Conservation (phyloP, 1,284 basidiomycete genomes). For the Athelia sp. region DNA sequence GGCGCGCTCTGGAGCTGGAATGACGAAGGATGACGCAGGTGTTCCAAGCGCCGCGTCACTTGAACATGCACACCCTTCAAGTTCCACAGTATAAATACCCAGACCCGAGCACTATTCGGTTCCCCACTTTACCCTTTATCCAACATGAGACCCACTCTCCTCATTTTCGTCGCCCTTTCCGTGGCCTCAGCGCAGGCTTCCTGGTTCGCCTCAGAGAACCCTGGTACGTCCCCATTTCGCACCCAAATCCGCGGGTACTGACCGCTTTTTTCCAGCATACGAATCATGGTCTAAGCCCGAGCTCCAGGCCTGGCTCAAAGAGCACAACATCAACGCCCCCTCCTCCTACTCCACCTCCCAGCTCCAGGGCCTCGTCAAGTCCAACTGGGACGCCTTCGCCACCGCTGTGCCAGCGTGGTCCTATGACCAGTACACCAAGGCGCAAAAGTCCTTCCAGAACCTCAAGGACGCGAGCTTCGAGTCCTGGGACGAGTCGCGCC, state of each 20-base stretch:
- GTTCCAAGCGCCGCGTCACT: no score
- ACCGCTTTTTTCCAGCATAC: constrained; percentile 41
- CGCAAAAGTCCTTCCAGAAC: constrained; percentile 64
- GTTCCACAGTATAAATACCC: no score
- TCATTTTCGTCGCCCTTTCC: constrained; percentile 32
- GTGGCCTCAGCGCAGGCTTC: constrained; percentile 40
- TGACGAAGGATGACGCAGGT: no score
- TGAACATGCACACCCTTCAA: no score
- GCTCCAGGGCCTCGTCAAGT: constrained; percentile 52
- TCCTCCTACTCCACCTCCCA: constrained; percentile 39
- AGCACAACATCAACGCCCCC: constrained; percentile 62
- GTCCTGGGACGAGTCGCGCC: constrained; percentile 75
- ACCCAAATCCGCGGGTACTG: no score
- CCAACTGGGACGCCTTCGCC: constrained; percentile 61
- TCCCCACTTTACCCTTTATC: no score
- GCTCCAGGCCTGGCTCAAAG: constrained; percentile 66
- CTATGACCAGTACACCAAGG: constrained; percentile 54
- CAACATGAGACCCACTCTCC: constrained; percentile 33
- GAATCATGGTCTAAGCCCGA: constrained; percentile 59
- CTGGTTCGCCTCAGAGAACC: constrained; percentile 44
- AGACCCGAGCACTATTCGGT: no score
- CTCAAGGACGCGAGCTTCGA: constrained; percentile 56
- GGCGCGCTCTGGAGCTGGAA: no score
- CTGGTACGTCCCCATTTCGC: no score
- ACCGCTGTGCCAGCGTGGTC: constrained; percentile 41